Conservation (phyloP, 257 asterid genomes). For the Solanum piurae region DNA sequence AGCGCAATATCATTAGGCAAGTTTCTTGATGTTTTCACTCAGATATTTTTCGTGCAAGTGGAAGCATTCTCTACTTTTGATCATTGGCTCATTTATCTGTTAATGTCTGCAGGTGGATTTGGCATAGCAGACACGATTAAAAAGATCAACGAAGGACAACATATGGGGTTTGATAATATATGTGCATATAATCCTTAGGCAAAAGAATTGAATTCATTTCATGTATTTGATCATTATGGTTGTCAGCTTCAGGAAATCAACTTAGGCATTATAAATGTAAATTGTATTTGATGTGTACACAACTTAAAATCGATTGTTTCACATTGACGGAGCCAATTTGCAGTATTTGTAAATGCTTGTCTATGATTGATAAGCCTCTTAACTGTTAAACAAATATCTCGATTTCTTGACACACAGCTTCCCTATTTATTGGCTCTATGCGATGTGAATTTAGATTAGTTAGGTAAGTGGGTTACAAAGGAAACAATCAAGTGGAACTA, state of each 20-base stretch:
- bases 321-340: not conserved
- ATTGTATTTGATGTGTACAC: not conserved
- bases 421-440: not conserved
- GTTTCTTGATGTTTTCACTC: not conserved
- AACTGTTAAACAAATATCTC: not conserved
- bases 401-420: not conserved
- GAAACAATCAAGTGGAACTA: not conserved
- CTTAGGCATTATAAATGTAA: not conserved
- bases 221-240: not conserved
- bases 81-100: not conserved
- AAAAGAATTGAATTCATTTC: not conserved
- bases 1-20: constrained; percentile 60
- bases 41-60: not conserved
- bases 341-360: not conserved
- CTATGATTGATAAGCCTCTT: not conserved
- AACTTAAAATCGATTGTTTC: not conserved
- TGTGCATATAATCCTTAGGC: constrained; percentile 22
- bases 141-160: constrained; percentile 17
- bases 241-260: not conserved
- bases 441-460: not conserved
- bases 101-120: constrained; percentile 39
- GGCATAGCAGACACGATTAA: constrained; percentile 43
- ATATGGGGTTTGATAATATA: constrained; percentile 48
- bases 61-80: not conserved
- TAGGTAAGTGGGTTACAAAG: not conserved